phyloP scores from a whole-genome alignment of 1,139 yeast genomes.

The Saccharomyces uvarum region DNA sequence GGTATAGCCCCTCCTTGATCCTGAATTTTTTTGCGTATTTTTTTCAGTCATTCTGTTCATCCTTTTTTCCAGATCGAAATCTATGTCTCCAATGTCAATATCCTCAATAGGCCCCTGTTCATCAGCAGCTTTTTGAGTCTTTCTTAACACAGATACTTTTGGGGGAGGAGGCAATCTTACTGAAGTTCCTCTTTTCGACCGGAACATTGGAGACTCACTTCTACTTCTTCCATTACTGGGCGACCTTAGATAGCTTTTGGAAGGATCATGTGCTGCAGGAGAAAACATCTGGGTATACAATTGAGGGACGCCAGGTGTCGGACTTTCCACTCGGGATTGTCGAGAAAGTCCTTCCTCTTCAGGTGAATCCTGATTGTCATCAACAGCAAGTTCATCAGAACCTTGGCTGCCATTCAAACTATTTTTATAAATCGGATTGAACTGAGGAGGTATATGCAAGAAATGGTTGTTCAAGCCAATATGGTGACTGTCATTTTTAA shows the following conservation, averaged over 20 bases:
- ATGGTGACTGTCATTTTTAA: constrained; percentile 17
- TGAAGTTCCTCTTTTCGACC: background rate
- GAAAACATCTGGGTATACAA: background rate
- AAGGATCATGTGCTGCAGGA: background rate
- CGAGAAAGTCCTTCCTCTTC: background rate
- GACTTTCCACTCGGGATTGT: background rate
- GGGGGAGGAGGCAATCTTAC: constrained; percentile 34
- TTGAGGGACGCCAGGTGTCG: background rate
- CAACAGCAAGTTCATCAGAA: background rate
- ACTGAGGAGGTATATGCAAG: constrained; percentile 29
- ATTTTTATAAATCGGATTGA: constrained; percentile 20
- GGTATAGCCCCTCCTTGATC: constrained; percentile 26
- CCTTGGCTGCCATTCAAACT: background rate
- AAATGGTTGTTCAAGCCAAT: constrained; percentile 24
- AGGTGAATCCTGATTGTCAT: background rate
- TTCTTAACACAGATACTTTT: constrained; percentile 27
- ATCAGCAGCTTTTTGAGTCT: constrained; percentile 7
- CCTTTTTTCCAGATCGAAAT: constrained; percentile 15
- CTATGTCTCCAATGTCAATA: constrained; percentile 21
- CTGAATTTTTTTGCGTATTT: constrained; percentile 29
- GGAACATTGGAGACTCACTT: constrained; percentile 9
- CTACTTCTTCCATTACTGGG: constrained; percentile 6
- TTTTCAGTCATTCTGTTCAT: constrained; percentile 19
- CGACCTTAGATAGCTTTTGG: background rate
- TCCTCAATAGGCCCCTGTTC: constrained; percentile 16